Conservation (phyloP, 2,329 filamentous ascomycete species). For the Podosphaera aphanis region DNA sequence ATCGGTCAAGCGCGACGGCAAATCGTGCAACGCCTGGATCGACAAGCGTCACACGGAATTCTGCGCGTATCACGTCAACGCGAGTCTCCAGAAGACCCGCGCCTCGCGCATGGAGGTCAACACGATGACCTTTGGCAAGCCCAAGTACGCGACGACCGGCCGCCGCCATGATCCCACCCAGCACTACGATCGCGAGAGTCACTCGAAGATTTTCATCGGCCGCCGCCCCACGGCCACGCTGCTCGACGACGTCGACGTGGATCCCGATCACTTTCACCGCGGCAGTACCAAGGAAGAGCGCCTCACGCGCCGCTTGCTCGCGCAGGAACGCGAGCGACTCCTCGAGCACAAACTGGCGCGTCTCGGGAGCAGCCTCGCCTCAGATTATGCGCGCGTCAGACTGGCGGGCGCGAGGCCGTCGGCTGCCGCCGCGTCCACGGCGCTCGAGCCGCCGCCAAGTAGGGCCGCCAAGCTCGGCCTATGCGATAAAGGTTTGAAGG, state of each 20-base stretch:
- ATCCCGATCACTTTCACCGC: constrained; percentile 25
- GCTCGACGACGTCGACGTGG: constrained; percentile 40
- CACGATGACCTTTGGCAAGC: constrained; percentile 28
- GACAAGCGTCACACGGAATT: constrained; percentile 71
- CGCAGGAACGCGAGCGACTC: constrained; percentile 48
- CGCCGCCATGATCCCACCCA: constrained; percentile 12
- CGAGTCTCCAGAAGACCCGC: constrained; percentile 48
- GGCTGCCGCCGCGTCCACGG: neutral
- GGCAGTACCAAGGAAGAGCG: constrained; percentile 40
- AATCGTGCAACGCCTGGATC: constrained; percentile 61
- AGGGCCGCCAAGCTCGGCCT: constrained; percentile 24
- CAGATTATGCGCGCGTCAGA: constrained; percentile 38
- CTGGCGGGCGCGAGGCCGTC: neutral
- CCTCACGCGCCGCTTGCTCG: constrained; percentile 37
- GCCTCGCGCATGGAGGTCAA: constrained; percentile 59
- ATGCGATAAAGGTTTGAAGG: constrained; percentile 18
- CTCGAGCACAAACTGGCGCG: constrained; percentile 44
- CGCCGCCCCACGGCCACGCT: constrained; percentile 30
- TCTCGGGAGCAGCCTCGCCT: constrained; percentile 40
- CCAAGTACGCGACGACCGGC: constrained; percentile 9
- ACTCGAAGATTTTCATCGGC: constrained; percentile 30
- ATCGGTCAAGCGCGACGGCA: constrained; percentile 61
- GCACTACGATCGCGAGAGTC: constrained; percentile 32
- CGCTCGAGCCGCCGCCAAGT: neutral
- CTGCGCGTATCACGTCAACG: constrained; percentile 80